These are phyloP conservation scores for Penicillium bialowiezense DNA, from an alignment of 495 filamentous ascomycete species.

Conservation along the genomic window DNA sequence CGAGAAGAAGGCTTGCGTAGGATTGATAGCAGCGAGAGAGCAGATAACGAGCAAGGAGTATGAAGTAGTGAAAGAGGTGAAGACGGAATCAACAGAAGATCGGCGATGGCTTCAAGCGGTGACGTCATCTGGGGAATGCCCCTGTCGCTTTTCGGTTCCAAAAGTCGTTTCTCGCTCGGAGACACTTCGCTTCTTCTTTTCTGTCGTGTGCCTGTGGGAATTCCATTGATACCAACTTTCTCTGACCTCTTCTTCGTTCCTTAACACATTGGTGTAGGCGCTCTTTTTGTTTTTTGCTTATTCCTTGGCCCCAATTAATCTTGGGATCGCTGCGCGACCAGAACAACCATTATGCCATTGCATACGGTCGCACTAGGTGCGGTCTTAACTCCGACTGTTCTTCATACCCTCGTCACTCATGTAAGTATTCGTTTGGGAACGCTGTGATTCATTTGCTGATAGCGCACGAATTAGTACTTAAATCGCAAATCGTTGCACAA, in stretches of 20 bases:
- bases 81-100: not conserved
- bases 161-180: too few species aligned
- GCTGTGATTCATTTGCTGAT: conserved; percentile 6
- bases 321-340: too few species aligned
- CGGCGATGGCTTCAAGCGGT: not conserved
- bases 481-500: conserved; percentile 70
- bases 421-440: conserved; percentile 38
- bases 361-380: conserved; percentile 71
- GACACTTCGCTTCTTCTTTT: not conserved
- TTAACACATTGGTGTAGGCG: too few species aligned
- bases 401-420: conserved; percentile 76
- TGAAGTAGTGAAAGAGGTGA: not conserved
- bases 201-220: not conserved
- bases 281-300: too few species aligned
- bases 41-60: not conserved
- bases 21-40: not conserved
- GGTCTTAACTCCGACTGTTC: conserved; percentile 74
- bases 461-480: conserved; percentile 60
- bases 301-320: too few species aligned
- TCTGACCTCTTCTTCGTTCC: too few species aligned
- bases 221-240: too few species aligned
- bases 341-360: conserved; percentile 52
- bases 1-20: not conserved
- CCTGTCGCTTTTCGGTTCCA: not conserved
- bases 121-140: not conserved